Evolutionary conservation across 2,329 filamentous ascomycete species (phyloP).

Genomic region (Pyrenochaeta sp.): DNA sequence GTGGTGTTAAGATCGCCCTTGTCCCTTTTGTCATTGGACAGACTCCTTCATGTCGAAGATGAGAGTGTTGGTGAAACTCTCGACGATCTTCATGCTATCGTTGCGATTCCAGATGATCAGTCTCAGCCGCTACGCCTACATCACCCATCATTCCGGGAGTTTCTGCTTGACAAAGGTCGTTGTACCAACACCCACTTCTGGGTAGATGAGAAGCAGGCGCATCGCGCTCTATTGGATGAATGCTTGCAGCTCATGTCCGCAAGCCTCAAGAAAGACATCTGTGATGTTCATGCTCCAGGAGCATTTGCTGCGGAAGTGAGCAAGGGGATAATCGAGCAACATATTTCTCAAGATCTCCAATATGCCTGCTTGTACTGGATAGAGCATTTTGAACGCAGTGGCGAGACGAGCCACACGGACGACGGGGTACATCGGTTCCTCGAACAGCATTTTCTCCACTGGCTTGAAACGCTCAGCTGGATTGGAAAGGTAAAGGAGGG

Average conservation of each 20-base stretch:
- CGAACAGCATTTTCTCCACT: conserved; percentile 1
- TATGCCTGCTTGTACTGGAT: conserved; percentile 9
- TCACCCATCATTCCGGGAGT: conserved; percentile 31
- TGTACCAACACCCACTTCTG: conserved; percentile 36
- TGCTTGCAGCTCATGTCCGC: conserved; percentile 2
- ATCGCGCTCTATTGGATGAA: neutral
- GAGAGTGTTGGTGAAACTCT: conserved; percentile 20
- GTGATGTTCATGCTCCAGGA: neutral
- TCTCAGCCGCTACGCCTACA: conserved; percentile 1
- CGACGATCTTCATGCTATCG: conserved; percentile 33
- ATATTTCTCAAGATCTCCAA: conserved; percentile 3
- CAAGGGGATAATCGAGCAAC: conserved; percentile 1
- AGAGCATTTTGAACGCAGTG: conserved; percentile 4
- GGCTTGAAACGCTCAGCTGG: conserved; percentile 6
- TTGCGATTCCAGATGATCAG: conserved; percentile 27
- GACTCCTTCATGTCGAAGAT: neutral
- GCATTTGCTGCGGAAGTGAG: neutral
- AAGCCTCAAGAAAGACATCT: conserved; percentile 7
- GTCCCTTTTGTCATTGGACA: neutral
- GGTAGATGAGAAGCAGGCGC: conserved; percentile 24
- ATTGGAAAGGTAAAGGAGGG: conserved; percentile 2
- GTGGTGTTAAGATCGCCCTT: conserved; percentile 17
- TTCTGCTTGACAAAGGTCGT: conserved; percentile 23
- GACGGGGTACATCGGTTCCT: conserved; percentile 3
- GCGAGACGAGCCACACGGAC: neutral